Base-by-base conservation (phyloP, 345 rosid genomes). In the Lagerstroemia speciosa region DNA sequence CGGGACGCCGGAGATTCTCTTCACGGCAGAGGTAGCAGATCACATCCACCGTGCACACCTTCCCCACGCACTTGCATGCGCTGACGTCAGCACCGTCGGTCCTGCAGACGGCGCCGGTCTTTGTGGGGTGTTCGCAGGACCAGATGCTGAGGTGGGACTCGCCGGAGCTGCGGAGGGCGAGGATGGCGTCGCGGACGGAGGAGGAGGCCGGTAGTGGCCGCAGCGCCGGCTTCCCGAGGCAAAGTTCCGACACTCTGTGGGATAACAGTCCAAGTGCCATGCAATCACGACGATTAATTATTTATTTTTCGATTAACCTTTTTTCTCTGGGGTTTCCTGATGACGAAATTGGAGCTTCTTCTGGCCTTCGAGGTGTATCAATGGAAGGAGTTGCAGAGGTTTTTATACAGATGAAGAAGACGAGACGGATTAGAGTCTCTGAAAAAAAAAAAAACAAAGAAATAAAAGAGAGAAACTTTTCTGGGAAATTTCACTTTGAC, bases 201-300 rank as follows among this genome's bases (percentile, higher is more conserved):
- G 92, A 76, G 37, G 87, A 63, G 69, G 72, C 65, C 27, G 93
- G 69, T 34, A 94, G 88, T 45, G 86, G 81, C 73, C 76, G 82
- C 79, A 94, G 76, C 0, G 95, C 86, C 16, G 97, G 99, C 81
- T 94, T 94, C 70, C 97, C 99, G 33, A 94, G 85, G 72, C 99
- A 94, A 78, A 94, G 92, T 77, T 94, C 96, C 41, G 97, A 85
- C 67, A 93, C 78, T 67, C 81, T 84, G 41, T 77, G 83, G 0
- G 84, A 76, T 70, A 84, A 81, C 43, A 90, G 75, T 57, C 87
- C 83, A 77, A 76, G 78, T 89, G 97, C 92, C 98, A 89, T 93
- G 65, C 83, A 87, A 84, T 62, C 62, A 31, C 26, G 62, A 6
- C 22, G 43, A 52, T 30, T 38, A 70, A 34, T 3, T 16, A 48